Conservation (phyloP, 176 grass and related monocot species). For the Oryza australiensis region DNA sequence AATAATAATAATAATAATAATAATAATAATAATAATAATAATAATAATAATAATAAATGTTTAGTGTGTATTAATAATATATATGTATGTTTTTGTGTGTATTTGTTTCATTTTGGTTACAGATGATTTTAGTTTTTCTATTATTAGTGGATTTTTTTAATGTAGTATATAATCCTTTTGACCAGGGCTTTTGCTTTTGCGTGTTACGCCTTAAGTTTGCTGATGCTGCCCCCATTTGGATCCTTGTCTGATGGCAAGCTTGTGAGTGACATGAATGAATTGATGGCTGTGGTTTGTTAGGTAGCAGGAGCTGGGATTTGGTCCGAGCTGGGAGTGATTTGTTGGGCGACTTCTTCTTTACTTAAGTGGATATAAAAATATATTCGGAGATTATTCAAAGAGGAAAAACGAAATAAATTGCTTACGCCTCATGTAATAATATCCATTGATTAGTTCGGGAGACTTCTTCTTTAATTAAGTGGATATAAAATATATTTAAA, state of each 20-base stretch:
- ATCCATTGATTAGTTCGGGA: conserved; percentile 21
- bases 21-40: too few relatives aligned
- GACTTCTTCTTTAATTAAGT: conserved; percentile 3
- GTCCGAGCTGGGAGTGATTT: conserved; percentile 7
- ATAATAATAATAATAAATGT: too few relatives aligned
- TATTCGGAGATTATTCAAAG: not conserved
- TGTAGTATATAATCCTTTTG: not conserved
- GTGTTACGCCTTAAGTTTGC: not conserved
- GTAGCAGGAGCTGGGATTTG: not conserved
- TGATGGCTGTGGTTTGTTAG: not conserved
- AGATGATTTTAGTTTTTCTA: too few relatives aligned
- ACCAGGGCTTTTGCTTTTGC: not conserved
- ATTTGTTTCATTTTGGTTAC: too few relatives aligned
- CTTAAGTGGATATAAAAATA: not conserved
- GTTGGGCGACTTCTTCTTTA: conserved; percentile 20
- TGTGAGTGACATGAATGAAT: not conserved
- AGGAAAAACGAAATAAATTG: not conserved
- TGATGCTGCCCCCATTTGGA: conserved; percentile 34
- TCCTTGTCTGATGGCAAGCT: not conserved
- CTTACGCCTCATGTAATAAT: not conserved
- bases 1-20: too few relatives aligned
- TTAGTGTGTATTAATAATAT: too few relatives aligned
- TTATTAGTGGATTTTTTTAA: not conserved
- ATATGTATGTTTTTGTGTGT: too few relatives aligned
- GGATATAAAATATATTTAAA: not conserved